Evolutionary conservation across 2,329 filamentous ascomycete genomes (phyloP).

Genomic region (Xylariaceae sp.): DNA sequence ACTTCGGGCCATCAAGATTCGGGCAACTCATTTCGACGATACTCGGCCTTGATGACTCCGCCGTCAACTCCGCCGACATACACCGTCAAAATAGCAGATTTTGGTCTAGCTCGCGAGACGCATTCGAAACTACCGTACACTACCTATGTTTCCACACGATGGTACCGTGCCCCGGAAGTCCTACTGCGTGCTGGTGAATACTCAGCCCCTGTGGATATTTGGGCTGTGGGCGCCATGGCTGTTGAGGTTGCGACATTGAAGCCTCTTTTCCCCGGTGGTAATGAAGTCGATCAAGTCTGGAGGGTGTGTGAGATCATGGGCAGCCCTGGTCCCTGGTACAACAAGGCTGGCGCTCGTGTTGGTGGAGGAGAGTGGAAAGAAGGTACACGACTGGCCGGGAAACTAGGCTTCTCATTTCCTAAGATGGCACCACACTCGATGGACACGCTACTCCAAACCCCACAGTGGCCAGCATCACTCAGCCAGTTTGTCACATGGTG

Average conservation of each 20-base stretch:
- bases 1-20: conserved; percentile 80
- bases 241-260: conserved; percentile 96
- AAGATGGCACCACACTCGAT: conserved; percentile 98
- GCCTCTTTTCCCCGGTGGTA: conserved; percentile 92
- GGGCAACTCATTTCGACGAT: conserved; percentile 79
- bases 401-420: conserved; percentile 96
- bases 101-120: conserved; percentile 93
- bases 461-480: conserved; percentile 84
- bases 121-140: conserved; percentile 96
- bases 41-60: conserved; percentile 87
- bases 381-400: conserved; percentile 83
- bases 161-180: conserved; percentile 96
- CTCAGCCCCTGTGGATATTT: conserved; percentile 95
- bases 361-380: conserved; percentile 98
- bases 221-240: conserved; percentile 97
- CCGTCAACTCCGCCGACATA: conserved; percentile 90
- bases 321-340: conserved; percentile 96
- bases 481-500: conserved; percentile 97
- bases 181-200: conserved; percentile 91
- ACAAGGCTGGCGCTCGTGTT: conserved; percentile 76
- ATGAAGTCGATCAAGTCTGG: conserved; percentile 99
- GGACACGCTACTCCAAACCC: conserved; percentile 83
- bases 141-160: conserved; percentile 95
- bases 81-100: conserved; percentile 97
- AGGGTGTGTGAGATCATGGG: conserved; percentile 99